Base-by-base conservation (phyloP, 441 rosid genomes). In the Corymbia citriodora region DNA sequence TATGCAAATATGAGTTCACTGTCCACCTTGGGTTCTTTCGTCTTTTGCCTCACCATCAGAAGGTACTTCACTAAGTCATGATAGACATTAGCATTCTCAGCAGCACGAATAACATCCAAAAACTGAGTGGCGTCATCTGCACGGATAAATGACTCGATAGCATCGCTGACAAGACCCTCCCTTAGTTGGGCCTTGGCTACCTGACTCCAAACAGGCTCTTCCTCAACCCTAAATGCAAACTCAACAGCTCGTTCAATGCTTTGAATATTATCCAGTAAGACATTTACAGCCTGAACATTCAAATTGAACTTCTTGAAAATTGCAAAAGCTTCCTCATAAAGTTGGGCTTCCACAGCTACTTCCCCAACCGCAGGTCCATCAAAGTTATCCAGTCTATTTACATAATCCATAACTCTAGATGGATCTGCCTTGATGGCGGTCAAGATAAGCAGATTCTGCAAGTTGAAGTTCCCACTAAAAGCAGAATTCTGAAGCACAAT, bases 291-390 rank as follows among this genome's bases (percentile, higher is more conserved):
- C 59, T 88, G 59, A 53, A 88, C 89, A 63, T 88, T 88, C 82
- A 88, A 88, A 70, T 70, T 88, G 49, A 88, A 88, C 59, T 88
- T 88, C 57, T 88, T 88, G 89, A 88, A 88, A 33, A 88, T 88
- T 50, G 89, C 82, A 65, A 88, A 88, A 59, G 89, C 89, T 70
- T 88, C 89, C 89, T 88, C 89, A 52, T 88, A 88, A 8, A 98
- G 92, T 91, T 97, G 97, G 27, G 97, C 99, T 93, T 98, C 98
- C 89, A 97, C 99, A 25, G 99, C 99, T 91, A 97, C 98, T 93
- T 98, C 99, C 87, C 99, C 99, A 92, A 98, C 98, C 13, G 99
- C 99, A 89, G 99, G 99, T 89, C 99, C 99, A 95, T 98, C 99
- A 93, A 97, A 98, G 93, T 98, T 98, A 90, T 98, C 99, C 85